Evolutionary conservation across 352 stramenopile species (phyloP), one percentile per base, ranked within the genome.

Genomic region (Plasmopara halstedii): DNA sequence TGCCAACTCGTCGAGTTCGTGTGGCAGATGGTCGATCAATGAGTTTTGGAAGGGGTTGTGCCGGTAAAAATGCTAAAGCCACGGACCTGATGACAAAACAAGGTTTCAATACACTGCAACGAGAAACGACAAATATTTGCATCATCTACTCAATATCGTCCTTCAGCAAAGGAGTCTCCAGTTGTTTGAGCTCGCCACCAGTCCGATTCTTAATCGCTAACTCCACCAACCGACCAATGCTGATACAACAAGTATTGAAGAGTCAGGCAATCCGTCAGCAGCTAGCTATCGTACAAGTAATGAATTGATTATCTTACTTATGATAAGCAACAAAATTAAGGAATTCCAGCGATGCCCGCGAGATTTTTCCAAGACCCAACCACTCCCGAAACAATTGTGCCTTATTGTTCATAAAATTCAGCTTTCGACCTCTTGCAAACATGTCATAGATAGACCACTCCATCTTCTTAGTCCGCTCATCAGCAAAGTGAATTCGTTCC

Each of bases 291-390:
- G 9, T 21, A 39, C 20, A 14, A 19, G 26, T 48, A 20, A 21
- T 14, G n/a, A 31, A 31, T 31, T n/a, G 25, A 29, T 29, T 22
- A n/a, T 58, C 72, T 46, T 56, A 88, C 81, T 87, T 88, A 63
- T 92, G 77, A 46, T 92, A 92, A 27, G 77, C 57, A 11, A 92
- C 75, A 42, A 92, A 92, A 49, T 92, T 92, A 34, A 92, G 64
- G 22, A 92, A 92, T 58, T 92, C 81, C 18, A 88, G 65, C 20
- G 78, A 85, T 23, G 81, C 81, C 11, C 72, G 70, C 3, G 78
- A 90, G 23, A 70, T 72, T 35, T 75, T 80, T 23, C 57, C 73
- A 5, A 92, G 47, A 3, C 47, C 46, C 13, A 92, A 58, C 81
- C 81, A 92, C 50, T 88, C 63, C 11, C 75, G 67, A 51, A 92